Evolutionary conservation across 2,329 filamentous ascomycete species (phyloP).

Genomic region (Metarhizium guizhouense): DNA sequence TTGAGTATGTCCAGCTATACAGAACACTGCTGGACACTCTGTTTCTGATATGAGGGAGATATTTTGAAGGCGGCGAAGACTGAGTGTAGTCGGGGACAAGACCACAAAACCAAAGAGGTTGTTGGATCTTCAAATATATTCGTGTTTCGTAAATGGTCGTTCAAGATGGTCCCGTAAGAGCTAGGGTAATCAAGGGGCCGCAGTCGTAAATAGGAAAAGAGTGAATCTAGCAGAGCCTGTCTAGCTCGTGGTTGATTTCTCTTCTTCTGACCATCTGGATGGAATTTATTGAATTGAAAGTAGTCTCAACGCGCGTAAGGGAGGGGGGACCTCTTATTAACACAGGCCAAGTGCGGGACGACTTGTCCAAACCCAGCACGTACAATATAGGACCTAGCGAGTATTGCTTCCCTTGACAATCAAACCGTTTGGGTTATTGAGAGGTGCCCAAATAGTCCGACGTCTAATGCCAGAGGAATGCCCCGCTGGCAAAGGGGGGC

Average conservation of each 20-base stretch:
- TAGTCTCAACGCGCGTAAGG: not conserved
- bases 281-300: not conserved
- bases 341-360: not conserved
- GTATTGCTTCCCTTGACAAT: too few relatives aligned
- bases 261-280: not conserved
- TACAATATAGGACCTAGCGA: not conserved
- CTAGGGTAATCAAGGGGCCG: not conserved
- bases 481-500: not conserved
- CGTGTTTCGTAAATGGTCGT: too few relatives aligned
- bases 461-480: not conserved
- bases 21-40: not conserved
- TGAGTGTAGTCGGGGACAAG: too few relatives aligned
- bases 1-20: not conserved
- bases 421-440: not conserved
- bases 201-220: not conserved
- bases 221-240: not conserved
- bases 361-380: not conserved
- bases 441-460: not conserved
- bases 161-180: not conserved
- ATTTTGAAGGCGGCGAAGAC: too few relatives aligned
- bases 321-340: not conserved
- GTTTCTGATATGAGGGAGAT: not conserved
- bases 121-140: too few relatives aligned
- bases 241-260: not conserved
- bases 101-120: too few relatives aligned